phyloP scores from a whole-genome alignment of 208 protist genomes.

The Acanthamoeba lenticulata region DNA sequence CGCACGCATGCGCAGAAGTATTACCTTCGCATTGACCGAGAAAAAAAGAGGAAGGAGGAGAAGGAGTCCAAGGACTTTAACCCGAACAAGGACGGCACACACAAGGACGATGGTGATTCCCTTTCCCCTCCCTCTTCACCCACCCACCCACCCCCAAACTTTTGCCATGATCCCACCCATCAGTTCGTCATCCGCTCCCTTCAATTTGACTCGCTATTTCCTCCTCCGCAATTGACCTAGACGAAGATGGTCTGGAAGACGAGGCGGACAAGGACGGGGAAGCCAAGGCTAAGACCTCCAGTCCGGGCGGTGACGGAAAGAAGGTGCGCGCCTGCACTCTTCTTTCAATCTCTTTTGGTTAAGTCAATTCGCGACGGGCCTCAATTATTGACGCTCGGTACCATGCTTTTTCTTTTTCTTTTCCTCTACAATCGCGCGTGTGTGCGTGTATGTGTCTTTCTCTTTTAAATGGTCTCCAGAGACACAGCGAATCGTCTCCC shows the following conservation, averaged over 20 bases:
- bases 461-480: neutral
- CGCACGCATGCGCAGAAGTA: slow-evolving; percentile 83
- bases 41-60: slow-evolving; percentile 59
- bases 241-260: neutral
- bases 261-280: neutral
- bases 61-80: slow-evolving; percentile 27
- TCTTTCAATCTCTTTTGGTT: neutral
- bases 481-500: neutral
- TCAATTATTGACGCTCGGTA: neutral
- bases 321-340: neutral
- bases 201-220: neutral
- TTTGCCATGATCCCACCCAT: no score
- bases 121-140: neutral
- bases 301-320: neutral
- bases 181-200: neutral
- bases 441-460: neutral
- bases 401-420: neutral
- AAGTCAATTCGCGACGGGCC: neutral
- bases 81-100: slow-evolving; percentile 19
- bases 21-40: slow-evolving; percentile 76
- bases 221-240: neutral
- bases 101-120: neutral
- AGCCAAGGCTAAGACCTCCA: slow-evolving; percentile 14
- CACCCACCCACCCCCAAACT: no score
- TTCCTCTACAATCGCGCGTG: neutral